phyloP scores from a whole-genome alignment of 2,329 filamentous ascomycete species.

The Beauveria varroae region DNA sequence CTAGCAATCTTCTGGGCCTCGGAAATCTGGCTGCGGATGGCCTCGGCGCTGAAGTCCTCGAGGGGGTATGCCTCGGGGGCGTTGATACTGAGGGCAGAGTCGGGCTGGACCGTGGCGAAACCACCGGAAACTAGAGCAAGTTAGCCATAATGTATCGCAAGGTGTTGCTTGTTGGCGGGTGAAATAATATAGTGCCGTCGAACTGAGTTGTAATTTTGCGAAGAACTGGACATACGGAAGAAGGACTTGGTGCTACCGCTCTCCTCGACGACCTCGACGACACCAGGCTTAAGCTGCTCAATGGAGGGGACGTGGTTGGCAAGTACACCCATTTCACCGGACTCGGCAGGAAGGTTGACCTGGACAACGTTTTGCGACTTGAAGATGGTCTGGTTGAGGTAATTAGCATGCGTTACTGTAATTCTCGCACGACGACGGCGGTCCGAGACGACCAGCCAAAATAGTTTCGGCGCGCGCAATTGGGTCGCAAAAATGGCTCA shows the following conservation, averaged over 20 bases:
- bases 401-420: constrained; percentile 34
- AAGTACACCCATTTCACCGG: constrained; percentile 98
- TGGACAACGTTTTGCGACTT: constrained; percentile 70
- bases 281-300: constrained; percentile 95
- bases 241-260: constrained; percentile 85
- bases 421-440: constrained; percentile 9
- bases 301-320: constrained; percentile 98
- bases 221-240: constrained; percentile 65
- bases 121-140: constrained; percentile 72
- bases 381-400: constrained; percentile 59
- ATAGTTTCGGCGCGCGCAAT: constrained; percentile 17
- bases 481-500: constrained; percentile 19
- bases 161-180: background rate
- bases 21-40: constrained; percentile 79
- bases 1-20: constrained; percentile 93
- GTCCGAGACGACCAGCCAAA: constrained; percentile 12
- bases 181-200: background rate
- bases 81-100: constrained; percentile 95
- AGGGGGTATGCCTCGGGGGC: constrained; percentile 90
- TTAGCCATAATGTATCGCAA: constrained; percentile 3
- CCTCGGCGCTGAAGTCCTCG: constrained; percentile 92
- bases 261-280: constrained; percentile 95
- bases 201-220: background rate
- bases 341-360: constrained; percentile 97
- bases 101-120: constrained; percentile 93